These are phyloP conservation scores for Exophiala sideris DNA, from an alignment of 2,329 filamentous ascomycete genomes.

Conservation along the genomic window DNA sequence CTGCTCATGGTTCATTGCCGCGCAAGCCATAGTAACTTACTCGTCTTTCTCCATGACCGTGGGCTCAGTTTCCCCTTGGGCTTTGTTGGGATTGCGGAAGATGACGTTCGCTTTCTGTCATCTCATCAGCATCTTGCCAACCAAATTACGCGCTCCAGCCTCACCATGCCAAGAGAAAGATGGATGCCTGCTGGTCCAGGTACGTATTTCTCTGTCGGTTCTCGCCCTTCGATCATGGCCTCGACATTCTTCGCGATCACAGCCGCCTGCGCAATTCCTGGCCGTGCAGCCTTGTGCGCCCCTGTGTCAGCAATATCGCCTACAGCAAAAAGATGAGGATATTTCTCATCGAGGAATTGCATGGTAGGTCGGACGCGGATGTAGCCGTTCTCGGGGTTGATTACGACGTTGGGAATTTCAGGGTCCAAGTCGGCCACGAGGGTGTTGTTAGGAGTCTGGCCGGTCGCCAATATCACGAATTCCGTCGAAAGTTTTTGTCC, in stretches of 20 bases:
- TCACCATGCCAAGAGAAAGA: conserved; percentile 53
- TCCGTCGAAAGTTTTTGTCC: conserved; percentile 29
- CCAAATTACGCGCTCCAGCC: background rate
- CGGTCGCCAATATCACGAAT: conserved; percentile 47
- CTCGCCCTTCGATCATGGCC: conserved; percentile 41
- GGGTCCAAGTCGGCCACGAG: conserved; percentile 36
- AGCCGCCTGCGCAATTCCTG: conserved; percentile 53
- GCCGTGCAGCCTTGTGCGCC: conserved; percentile 52
- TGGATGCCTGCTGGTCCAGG: conserved; percentile 52
- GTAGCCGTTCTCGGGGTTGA: conserved; percentile 43
- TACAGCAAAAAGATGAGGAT: conserved; percentile 57
- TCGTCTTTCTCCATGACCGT: conserved; percentile 33
- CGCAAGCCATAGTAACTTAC: conserved; percentile 28
- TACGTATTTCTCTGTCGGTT: conserved; percentile 39
- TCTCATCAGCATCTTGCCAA: background rate
- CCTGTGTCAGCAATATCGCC: conserved; percentile 59
- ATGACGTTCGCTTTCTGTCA: conserved; percentile 37
- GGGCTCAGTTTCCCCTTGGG: conserved; percentile 33
- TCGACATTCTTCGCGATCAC: conserved; percentile 56
- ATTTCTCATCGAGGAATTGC: conserved; percentile 49
- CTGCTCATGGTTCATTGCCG: background rate
- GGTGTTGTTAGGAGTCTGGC: conserved; percentile 47
- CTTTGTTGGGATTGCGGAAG: conserved; percentile 37
- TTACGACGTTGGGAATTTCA: conserved; percentile 25
- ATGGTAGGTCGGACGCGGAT: conserved; percentile 56